A percentile compares a stretch with the other conserved stretches of the same genome.
Conservation (phyloP, 2,329 filamentous ascomycete species). For the Sporothrix globosa region DNA sequence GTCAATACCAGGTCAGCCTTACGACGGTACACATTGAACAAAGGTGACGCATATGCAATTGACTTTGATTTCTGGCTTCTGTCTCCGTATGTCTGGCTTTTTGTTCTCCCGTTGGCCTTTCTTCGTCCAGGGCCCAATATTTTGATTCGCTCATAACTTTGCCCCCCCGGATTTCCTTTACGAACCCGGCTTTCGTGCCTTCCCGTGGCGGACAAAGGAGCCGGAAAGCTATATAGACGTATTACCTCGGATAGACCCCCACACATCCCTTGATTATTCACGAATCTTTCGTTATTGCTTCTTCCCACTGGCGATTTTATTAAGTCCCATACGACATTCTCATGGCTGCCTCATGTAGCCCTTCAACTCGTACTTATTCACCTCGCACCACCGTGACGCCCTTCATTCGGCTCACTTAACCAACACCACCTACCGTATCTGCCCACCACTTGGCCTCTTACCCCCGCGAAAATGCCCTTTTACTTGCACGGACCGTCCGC, state of each 20-base stretch:
- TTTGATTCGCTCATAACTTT: background rate
- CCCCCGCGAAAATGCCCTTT: constrained; percentile 40
- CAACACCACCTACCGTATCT: background rate
- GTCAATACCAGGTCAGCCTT: constrained; percentile 4
- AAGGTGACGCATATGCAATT: too few species aligned
- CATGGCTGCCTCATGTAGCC: background rate
- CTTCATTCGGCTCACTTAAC: background rate
- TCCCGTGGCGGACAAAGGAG: background rate
- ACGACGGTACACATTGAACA: background rate
- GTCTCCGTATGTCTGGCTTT: constrained; percentile 11
- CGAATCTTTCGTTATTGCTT: background rate
- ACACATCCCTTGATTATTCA: background rate
- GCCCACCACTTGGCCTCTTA: background rate
- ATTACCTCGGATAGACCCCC: background rate
- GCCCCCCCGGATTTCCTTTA: background rate
- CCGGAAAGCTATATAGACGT: constrained; percentile 1
- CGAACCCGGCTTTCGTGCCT: background rate
- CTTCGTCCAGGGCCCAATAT: background rate
- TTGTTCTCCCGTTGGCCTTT: background rate
- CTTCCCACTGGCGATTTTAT: background rate
- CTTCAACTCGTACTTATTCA: background rate
- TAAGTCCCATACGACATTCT: background rate
- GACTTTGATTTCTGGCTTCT: constrained; percentile 2
- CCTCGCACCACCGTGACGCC: background rate
- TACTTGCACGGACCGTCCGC: constrained; percentile 43